These are phyloP conservation scores for Articulospora tetracladia DNA, from an alignment of 495 filamentous ascomycete genomes.

Conservation along the genomic window DNA sequence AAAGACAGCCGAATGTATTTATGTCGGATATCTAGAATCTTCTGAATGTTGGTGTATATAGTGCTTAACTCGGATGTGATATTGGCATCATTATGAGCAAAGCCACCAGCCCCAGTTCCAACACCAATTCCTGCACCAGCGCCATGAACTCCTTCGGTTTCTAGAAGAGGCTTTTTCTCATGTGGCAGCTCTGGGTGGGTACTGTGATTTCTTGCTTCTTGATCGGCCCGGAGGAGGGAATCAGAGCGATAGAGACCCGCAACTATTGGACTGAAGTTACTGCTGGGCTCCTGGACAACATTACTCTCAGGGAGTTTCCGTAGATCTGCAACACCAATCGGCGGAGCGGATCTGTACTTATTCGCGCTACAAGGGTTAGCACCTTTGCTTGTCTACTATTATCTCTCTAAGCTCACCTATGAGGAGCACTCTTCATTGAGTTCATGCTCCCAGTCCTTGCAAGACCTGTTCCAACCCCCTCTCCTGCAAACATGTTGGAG, in stretches of 20 bases:
- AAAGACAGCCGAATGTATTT: conserved; percentile 88
- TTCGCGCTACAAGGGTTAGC: conserved; percentile 11
- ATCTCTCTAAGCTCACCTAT: not conserved
- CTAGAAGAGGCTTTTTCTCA: conserved; percentile 42
- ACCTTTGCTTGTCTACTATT: too few relatives aligned
- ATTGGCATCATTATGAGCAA: conserved; percentile 57
- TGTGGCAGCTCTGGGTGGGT: conserved; percentile 41
- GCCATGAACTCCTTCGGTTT: conserved; percentile 45
- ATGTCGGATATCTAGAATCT: conserved; percentile 75
- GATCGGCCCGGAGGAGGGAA: conserved; percentile 37
- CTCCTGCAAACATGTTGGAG: conserved; percentile 23
- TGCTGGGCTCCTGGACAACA: conserved; percentile 24
- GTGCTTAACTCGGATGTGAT: conserved; percentile 76
- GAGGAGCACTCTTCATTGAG: conserved; percentile 28
- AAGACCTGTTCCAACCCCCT: conserved; percentile 18
- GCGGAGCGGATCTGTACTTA: conserved; percentile 27
- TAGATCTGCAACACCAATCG: conserved; percentile 26
- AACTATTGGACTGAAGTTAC: conserved; percentile 16
- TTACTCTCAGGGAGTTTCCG: conserved; percentile 28
- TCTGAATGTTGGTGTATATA: conserved; percentile 86
- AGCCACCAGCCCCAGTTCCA: conserved; percentile 30
- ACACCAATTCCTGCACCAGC: conserved; percentile 47
- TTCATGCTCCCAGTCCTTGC: conserved; percentile 37
- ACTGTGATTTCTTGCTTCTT: conserved; percentile 40
- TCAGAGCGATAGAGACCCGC: conserved; percentile 23